Conservation (phyloP, 2,329 filamentous ascomycete species). For the Didymella pinodella region DNA sequence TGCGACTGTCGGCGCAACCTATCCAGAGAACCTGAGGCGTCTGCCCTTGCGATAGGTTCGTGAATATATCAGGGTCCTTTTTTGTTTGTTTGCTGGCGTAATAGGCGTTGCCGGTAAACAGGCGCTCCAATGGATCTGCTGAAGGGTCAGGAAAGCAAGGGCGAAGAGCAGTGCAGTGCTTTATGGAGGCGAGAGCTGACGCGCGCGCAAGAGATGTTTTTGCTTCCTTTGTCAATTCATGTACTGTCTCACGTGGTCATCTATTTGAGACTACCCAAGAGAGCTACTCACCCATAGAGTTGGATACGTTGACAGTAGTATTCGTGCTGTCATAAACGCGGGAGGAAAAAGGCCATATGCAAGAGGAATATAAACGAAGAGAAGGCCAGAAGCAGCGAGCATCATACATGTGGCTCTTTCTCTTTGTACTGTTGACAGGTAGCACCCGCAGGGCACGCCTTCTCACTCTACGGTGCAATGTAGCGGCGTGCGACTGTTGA, state of each 20-base stretch:
- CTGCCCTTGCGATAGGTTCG: conserved; percentile 72
- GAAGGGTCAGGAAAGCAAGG: not conserved
- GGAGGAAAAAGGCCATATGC: not conserved
- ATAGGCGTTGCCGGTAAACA: conserved; percentile 72
- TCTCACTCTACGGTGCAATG: not conserved
- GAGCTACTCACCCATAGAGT: not conserved
- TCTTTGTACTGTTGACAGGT: not conserved
- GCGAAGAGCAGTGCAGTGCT: too few relatives aligned
- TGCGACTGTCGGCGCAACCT: conserved; percentile 85
- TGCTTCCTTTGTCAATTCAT: not conserved
- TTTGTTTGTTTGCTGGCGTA: conserved; percentile 72
- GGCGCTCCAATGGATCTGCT: conserved; percentile 66
- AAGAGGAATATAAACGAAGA: not conserved
- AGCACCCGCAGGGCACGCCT: not conserved
- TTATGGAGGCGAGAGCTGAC: not conserved
- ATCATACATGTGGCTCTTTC: not conserved
- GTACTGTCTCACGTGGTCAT: not conserved
- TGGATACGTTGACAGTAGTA: not conserved
- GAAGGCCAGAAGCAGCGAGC: not conserved
- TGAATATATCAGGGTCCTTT: conserved; percentile 75
- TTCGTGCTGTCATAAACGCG: not conserved
- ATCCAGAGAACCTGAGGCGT: conserved; percentile 77
- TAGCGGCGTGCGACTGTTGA: not conserved
- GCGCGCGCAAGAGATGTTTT: not conserved
- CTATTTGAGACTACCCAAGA: not conserved